Evolutionary conservation across 768 basidiomycete species (phyloP).

Genomic region (Mycena filopes): DNA sequence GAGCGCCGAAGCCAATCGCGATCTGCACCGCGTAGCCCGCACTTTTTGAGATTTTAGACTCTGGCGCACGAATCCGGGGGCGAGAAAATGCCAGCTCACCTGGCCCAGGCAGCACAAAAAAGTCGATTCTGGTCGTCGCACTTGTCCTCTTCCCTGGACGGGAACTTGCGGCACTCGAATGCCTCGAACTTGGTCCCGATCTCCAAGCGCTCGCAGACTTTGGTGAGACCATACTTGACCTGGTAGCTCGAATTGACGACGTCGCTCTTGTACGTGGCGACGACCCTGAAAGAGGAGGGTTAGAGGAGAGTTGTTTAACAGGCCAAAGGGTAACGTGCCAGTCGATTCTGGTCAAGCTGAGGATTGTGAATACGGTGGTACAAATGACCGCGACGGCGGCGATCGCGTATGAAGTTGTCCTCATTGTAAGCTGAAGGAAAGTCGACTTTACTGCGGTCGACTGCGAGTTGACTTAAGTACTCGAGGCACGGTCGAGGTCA

Average conservation of each 20-base stretch:
- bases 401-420: conserved; percentile 72
- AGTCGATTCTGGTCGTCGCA: conserved; percentile 63
- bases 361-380: conserved; percentile 59
- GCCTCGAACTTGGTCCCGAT: conserved; percentile 60
- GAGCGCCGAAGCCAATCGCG: conserved; percentile 69
- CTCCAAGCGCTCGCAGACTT: conserved; percentile 65
- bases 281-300: conserved; percentile 49
- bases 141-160: conserved; percentile 58
- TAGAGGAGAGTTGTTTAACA: neutral
- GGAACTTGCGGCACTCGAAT: conserved; percentile 74
- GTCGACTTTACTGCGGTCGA: neutral
- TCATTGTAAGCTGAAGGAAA: conserved; percentile 19
- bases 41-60: conserved; percentile 38
- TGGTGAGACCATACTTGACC: conserved; percentile 66
- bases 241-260: conserved; percentile 58
- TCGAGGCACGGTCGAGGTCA: no score
- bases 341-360: conserved; percentile 67
- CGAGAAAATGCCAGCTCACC: conserved; percentile 47
- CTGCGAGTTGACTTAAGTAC: neutral
- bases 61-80: no score
- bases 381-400: conserved; percentile 62
- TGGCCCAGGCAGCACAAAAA: conserved; percentile 78
- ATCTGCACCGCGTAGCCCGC: conserved; percentile 76
- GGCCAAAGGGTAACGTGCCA: conserved; percentile 57
- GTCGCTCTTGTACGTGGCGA: conserved; percentile 52